Percentiles rank a stretch among this genome's conserved stretches.
These are phyloP conservation scores for Hymenoscyphus fraxineus DNA, from an alignment of 2,329 filamentous ascomycete genomes.

Conservation along the genomic window DNA sequence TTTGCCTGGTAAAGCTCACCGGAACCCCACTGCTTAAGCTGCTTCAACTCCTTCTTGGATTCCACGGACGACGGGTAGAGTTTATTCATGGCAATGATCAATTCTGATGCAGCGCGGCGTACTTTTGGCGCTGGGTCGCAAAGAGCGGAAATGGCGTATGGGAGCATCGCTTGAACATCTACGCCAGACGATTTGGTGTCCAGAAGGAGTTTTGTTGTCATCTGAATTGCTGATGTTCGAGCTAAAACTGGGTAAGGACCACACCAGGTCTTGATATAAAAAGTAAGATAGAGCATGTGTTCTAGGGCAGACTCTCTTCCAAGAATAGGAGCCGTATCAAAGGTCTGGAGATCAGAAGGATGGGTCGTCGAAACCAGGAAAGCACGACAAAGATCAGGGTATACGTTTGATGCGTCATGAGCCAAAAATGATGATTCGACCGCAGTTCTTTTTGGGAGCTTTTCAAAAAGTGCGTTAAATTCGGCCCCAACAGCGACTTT, in stretches of 20 bases:
- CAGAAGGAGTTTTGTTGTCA: constrained; percentile 56
- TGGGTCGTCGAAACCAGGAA: constrained; percentile 53
- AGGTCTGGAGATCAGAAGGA: constrained; percentile 35
- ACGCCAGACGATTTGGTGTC: constrained; percentile 44
- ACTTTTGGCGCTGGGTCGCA: constrained; percentile 73
- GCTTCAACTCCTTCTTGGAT: constrained; percentile 40
- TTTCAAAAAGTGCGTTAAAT: constrained; percentile 25
- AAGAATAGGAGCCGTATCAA: constrained; percentile 51
- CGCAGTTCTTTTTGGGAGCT: constrained; percentile 35
- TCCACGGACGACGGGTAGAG: constrained; percentile 42
- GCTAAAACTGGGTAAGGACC: constrained; percentile 66
- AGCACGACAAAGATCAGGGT: constrained; percentile 55
- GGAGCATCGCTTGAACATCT: constrained; percentile 77
- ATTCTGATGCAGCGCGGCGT: constrained; percentile 68
- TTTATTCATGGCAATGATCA: constrained; percentile 55
- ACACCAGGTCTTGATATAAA: constrained; percentile 72
- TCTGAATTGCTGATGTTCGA: constrained; percentile 65
- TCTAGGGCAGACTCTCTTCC: constrained; percentile 51
- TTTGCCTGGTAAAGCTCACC: constrained; percentile 60
- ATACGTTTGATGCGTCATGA: constrained; percentile 48
- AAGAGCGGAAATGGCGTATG: constrained; percentile 73
- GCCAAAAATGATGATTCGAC: constrained; percentile 50
- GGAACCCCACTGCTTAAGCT: constrained; percentile 53
- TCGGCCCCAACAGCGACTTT: constrained; percentile 31
- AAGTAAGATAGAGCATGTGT: constrained; percentile 66